A percentile compares a stretch with the other conserved stretches of the same genome.
phyloP scores from a whole-genome alignment of 768 basidiomycete species.

The Panaeolus papilionaceus region DNA sequence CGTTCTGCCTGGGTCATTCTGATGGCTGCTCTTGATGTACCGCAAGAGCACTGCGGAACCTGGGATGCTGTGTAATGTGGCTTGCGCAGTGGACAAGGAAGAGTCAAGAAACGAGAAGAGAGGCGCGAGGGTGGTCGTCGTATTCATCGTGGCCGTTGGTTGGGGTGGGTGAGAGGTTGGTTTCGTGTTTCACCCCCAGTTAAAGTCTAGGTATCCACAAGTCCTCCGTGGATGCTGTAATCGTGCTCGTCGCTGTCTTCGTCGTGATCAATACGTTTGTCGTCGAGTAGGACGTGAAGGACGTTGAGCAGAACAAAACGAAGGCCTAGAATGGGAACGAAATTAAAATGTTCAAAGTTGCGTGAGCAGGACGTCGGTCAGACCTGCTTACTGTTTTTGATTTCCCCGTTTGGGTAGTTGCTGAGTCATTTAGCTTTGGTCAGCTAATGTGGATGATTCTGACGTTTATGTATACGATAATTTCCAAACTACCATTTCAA shows the following conservation, averaged over 20 bases:
- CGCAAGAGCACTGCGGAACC: conserved; percentile 86
- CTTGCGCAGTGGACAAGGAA: conserved; percentile 63
- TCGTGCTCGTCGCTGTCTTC: not conserved
- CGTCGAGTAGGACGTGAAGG: not conserved
- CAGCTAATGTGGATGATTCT: no score
- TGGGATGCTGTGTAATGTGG: conserved; percentile 75
- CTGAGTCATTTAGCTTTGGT: no score
- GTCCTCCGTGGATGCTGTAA: no score
- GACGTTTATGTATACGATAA: no score
- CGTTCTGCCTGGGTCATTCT: conserved; percentile 94
- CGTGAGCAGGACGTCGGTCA: not conserved
- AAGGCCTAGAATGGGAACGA: not conserved
- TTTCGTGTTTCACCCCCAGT: not conserved
- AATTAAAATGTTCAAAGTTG: conserved; percentile 1
- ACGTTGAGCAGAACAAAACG: not conserved
- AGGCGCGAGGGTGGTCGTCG: conserved; percentile 45
- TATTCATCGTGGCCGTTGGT: conserved; percentile 33
- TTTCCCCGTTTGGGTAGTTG: not conserved
- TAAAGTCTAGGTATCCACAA: no score
- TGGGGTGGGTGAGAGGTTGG: not conserved
- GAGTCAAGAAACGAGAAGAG: conserved; percentile 72
- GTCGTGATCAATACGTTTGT: not conserved
- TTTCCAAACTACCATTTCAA: no score
- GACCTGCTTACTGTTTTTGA: not conserved
- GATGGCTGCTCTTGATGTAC: conserved; percentile 94